Conservation (phyloP, 495 filamentous ascomycete genomes). For the Parathielavia hyrcaniae region DNA sequence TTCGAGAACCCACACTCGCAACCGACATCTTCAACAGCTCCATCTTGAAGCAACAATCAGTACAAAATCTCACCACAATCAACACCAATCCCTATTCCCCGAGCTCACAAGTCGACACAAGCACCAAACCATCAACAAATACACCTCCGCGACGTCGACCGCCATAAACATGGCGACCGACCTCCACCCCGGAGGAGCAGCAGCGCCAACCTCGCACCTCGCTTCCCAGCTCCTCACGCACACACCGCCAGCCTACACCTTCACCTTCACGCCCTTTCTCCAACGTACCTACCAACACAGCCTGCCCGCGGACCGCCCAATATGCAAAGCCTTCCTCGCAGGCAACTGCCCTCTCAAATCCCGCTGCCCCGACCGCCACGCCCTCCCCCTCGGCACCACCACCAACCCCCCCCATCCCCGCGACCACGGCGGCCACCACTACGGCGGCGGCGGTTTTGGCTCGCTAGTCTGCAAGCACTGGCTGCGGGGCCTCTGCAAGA, state of each 20-base stretch:
- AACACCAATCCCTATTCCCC: neutral
- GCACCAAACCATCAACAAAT: neutral
- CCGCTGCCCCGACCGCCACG: conserved; percentile 60
- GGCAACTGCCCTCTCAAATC: conserved; percentile 74
- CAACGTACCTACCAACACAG: conserved; percentile 70
- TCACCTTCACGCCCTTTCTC: conserved; percentile 70
- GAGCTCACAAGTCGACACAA: neutral
- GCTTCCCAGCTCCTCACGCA: conserved; percentile 47
- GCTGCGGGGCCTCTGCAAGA: conserved; percentile 94
- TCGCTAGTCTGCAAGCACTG: conserved; percentile 96
- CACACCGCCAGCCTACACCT: conserved; percentile 52
- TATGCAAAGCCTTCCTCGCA: conserved; percentile 67
- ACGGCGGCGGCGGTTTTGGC: conserved; percentile 43
- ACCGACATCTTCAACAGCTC: neutral
- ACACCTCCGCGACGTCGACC: neutral
- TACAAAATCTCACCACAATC: neutral
- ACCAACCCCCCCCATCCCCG: conserved; percentile 3
- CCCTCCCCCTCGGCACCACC: conserved; percentile 1
- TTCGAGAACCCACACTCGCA: conserved; percentile 5
- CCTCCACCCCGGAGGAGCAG: neutral
- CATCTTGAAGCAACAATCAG: neutral
- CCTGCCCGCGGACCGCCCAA: conserved; percentile 62
- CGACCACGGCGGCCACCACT: conserved; percentile 10
- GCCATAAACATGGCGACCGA: conserved; percentile 11
- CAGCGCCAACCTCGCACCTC: conserved; percentile 27